Evolutionary conservation across 345 rosid species (phyloP).

Genomic region (Anastatica hierochuntica): DNA sequence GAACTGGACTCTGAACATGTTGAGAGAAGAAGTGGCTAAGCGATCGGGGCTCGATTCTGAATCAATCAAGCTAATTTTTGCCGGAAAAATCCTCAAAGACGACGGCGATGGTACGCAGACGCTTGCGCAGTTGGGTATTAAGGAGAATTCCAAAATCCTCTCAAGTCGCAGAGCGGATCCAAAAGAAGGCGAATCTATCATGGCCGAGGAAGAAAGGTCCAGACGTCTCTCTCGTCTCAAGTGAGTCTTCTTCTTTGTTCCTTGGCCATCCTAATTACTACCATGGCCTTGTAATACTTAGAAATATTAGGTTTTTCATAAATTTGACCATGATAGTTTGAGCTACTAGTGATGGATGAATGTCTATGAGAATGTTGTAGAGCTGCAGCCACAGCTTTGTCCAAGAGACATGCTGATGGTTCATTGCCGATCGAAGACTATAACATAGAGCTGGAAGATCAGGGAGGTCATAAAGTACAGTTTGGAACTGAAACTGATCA

Average conservation of each 20-base stretch:
- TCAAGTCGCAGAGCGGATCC: slow-evolving; percentile 43
- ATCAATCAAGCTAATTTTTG: slow-evolving; percentile 64
- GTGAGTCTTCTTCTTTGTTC: slow-evolving; percentile 47
- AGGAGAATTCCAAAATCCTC: slow-evolving; percentile 67
- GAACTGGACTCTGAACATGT: slow-evolving; percentile 59
- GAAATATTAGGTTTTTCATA: no score
- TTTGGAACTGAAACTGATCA: slow-evolving; percentile 76
- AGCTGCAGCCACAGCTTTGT: slow-evolving; percentile 72
- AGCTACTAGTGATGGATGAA: no score
- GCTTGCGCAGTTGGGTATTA: slow-evolving; percentile 51
- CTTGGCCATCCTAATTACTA: no score
- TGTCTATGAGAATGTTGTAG: slow-evolving; percentile 32
- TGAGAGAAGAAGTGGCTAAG: slow-evolving; percentile 68
- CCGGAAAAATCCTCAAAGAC: slow-evolving; percentile 67
- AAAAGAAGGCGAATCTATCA: slow-evolving; percentile 55
- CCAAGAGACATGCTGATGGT: slow-evolving; percentile 72
- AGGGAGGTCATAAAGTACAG: slow-evolving; percentile 55
- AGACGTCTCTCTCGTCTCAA: slow-evolving; percentile 59
- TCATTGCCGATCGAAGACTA: slow-evolving; percentile 65
- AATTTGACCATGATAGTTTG: no score
- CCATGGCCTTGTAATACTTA: no score
- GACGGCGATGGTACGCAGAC: slow-evolving; percentile 44
- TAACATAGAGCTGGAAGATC: slow-evolving; percentile 80
- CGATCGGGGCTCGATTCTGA: slow-evolving; percentile 45
- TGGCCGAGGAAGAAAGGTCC: slow-evolving; percentile 77